phyloP scores from a whole-genome alignment of 306 rosid genomes.

The Lablab purpureus region DNA sequence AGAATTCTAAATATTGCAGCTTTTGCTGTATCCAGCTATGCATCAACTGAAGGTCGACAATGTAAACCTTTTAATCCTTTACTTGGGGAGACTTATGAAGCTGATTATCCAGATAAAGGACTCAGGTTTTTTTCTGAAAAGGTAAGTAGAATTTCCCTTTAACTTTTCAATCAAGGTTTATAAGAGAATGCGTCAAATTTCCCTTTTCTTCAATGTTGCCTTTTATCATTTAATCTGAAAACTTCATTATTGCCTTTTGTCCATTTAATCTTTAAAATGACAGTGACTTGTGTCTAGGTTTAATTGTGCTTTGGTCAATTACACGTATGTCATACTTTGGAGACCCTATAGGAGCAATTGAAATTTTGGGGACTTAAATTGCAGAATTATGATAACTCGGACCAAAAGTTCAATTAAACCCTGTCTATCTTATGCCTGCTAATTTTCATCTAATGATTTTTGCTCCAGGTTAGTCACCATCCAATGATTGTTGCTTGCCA shows the following conservation, averaged over 20 bases:
- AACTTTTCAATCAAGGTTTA: constrained; percentile 8
- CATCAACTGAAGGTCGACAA: constrained; percentile 97
- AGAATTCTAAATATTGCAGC: constrained; percentile 91
- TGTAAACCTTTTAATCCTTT: constrained; percentile 99
- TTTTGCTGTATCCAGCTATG: constrained; percentile 98
- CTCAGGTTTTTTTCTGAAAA: constrained; percentile 90
- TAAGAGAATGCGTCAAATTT: constrained; percentile 18
- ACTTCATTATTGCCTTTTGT: background rate
- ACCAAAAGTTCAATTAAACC: no score
- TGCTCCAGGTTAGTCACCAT: constrained; percentile 94
- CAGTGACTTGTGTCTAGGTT: background rate
- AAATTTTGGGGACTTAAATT: no score
- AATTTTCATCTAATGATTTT: constrained; percentile 57
- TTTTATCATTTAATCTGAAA: constrained; percentile 25
- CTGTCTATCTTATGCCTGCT: constrained; percentile 21
- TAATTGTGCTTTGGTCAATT: no score
- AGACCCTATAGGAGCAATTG: no score
- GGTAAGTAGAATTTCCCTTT: constrained; percentile 54
- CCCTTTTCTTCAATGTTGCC: constrained; percentile 21
- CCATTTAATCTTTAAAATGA: constrained; percentile 28
- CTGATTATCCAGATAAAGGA: constrained; percentile 98
- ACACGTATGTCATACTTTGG: no score
- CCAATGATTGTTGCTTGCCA: constrained; percentile 99
- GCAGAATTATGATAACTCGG: no score
- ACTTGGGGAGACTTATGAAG: constrained; percentile 98